A percentile compares a stretch with the other conserved stretches of the same genome.
Evolutionary conservation across 495 filamentous ascomycete genomes (phyloP).

Genomic region (Bryoglossum gracile): DNA sequence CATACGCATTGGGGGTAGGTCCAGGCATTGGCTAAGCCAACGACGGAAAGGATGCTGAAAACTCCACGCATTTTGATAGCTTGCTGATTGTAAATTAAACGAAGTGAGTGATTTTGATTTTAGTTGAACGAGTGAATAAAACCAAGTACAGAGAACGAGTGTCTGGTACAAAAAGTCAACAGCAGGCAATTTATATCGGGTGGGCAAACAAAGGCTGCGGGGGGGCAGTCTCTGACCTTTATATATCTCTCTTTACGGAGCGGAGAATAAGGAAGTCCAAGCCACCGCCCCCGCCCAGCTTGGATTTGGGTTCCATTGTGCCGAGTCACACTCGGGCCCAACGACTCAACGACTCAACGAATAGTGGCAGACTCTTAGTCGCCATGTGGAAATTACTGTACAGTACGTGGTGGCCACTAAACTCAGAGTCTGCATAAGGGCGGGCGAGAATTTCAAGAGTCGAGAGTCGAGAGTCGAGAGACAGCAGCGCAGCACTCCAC

Average conservation of each 20-base stretch:
- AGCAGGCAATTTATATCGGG: too few species aligned
- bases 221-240: background rate
- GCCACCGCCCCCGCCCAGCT: too few species aligned
- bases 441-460: too few species aligned
- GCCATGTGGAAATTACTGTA: background rate
- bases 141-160: background rate
- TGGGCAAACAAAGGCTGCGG: too few species aligned
- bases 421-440: too few species aligned
- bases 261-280: too few species aligned
- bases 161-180: too few species aligned
- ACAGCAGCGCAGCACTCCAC: too few species aligned
- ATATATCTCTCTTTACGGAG: background rate
- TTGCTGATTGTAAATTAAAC: background rate
- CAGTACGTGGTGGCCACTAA: too few species aligned
- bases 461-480: too few species aligned
- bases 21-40: slow-evolving; percentile 23
- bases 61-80: slow-evolving; percentile 3
- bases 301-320: background rate
- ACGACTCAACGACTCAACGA: background rate
- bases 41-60: slow-evolving; percentile 14
- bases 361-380: background rate
- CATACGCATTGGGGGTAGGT: slow-evolving; percentile 30
- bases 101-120: background rate
- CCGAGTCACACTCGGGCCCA: background rate
- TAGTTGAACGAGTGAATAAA: background rate